Evolutionary conservation across 2,329 filamentous ascomycete genomes (phyloP).

Genomic region (Colletotrichum filicis): DNA sequence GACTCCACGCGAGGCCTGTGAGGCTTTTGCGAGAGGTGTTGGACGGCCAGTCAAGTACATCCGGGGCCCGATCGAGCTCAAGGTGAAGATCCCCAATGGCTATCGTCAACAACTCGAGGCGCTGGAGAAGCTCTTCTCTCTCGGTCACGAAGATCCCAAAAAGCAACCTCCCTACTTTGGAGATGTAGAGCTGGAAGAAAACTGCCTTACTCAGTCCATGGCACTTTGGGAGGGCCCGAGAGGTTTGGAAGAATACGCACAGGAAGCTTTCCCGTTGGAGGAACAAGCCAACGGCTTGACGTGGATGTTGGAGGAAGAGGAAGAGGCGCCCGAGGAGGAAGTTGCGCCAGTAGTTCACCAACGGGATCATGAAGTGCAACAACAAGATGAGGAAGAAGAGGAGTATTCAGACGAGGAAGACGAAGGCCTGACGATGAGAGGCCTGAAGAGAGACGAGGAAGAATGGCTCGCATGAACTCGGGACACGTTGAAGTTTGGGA

Average conservation of each 20-base stretch:
- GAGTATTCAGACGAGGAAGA: constrained; percentile 65
- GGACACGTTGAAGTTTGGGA: background rate
- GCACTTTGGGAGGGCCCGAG: constrained; percentile 92
- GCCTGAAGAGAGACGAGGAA: constrained; percentile 67
- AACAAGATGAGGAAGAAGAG: constrained; percentile 54
- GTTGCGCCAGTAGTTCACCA: constrained; percentile 35
- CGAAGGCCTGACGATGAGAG: constrained; percentile 68
- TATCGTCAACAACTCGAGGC: constrained; percentile 89
- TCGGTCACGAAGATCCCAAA: constrained; percentile 60
- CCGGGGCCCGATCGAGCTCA: constrained; percentile 82
- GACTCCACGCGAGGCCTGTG: constrained; percentile 84
- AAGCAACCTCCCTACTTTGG: constrained; percentile 75
- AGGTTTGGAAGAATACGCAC: constrained; percentile 92
- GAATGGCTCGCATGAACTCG: constrained; percentile 64
- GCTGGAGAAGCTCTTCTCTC: constrained; percentile 68
- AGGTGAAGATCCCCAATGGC: constrained; percentile 85
- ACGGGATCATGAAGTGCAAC: constrained; percentile 41
- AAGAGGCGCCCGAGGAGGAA: constrained; percentile 48
- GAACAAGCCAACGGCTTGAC: constrained; percentile 93
- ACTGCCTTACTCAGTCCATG: constrained; percentile 79
- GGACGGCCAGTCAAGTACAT: constrained; percentile 83
- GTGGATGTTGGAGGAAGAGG: constrained; percentile 81
- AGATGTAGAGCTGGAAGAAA: constrained; percentile 64
- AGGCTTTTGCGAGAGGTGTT: constrained; percentile 81
- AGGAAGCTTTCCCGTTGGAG: constrained; percentile 93